Evolutionary conservation across 2,329 filamentous ascomycete genomes (phyloP).

Genomic region (Fusarium circinatum): DNA sequence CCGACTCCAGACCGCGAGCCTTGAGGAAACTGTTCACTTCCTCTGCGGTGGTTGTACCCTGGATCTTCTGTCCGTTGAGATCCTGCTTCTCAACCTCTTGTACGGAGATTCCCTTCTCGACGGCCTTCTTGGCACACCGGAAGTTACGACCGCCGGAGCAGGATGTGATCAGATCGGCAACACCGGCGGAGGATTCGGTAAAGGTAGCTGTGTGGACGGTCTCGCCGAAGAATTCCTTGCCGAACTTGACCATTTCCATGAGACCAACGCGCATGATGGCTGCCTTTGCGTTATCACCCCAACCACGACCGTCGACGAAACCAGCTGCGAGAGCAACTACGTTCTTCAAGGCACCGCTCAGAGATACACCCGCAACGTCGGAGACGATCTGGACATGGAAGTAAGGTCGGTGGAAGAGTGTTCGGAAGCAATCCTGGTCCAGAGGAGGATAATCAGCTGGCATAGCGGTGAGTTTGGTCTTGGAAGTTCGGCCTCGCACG

Average conservation of each 20-base stretch:
- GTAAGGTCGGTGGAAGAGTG: constrained; percentile 93
- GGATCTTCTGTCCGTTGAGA: constrained; percentile 95
- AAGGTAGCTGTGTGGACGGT: constrained; percentile 86
- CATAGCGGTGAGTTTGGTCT: constrained; percentile 77
- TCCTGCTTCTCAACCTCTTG: constrained; percentile 89
- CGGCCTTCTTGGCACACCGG: constrained; percentile 88
- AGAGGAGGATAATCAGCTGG: constrained; percentile 87
- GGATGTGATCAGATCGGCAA: constrained; percentile 94
- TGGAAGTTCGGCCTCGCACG: constrained; percentile 72
- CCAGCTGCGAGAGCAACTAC: constrained; percentile 93
- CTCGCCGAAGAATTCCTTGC: constrained; percentile 89
- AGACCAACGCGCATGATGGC: constrained; percentile 97
- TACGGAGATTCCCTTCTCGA: constrained; percentile 81
- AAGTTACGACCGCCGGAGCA: constrained; percentile 94
- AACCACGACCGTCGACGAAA: constrained; percentile 93
- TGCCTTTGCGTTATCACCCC: constrained; percentile 99
- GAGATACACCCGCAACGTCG: constrained; percentile 96
- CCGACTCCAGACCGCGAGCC: constrained; percentile 77
- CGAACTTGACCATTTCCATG: constrained; percentile 96
- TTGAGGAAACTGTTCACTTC: constrained; percentile 93
- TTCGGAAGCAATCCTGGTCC: constrained; percentile 83
- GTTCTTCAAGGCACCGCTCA: constrained; percentile 96
- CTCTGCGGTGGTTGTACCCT: constrained; percentile 90
- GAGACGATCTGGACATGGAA: constrained; percentile 95
- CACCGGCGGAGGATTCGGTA: constrained; percentile 95